These are phyloP conservation scores for Dendrostoma leiphaemia DNA, from an alignment of 2,329 filamentous ascomycete genomes.

Conservation along the genomic window DNA sequence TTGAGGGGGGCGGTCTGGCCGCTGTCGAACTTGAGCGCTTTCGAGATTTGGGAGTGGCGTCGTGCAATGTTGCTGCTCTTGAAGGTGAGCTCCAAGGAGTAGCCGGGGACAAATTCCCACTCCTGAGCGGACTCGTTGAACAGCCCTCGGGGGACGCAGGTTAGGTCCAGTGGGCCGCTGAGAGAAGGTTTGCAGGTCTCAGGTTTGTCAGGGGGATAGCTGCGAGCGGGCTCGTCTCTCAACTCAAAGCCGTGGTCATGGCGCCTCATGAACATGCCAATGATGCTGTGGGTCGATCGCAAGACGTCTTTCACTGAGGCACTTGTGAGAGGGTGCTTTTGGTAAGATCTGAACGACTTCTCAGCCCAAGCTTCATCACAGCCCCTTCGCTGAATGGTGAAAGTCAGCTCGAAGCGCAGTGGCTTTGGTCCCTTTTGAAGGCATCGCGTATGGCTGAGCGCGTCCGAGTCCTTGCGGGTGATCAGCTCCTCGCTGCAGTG, in stretches of 20 bases:
- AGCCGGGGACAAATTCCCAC: slow-evolving; percentile 50
- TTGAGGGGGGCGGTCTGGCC: slow-evolving; percentile 47
- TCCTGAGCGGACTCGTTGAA: slow-evolving; percentile 43
- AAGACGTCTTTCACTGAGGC: slow-evolving; percentile 45
- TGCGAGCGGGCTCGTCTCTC: slow-evolving; percentile 41
- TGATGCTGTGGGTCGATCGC: slow-evolving; percentile 46
- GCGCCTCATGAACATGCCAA: slow-evolving; percentile 48
- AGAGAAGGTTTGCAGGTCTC: slow-evolving; percentile 40
- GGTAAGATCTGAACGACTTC: slow-evolving; percentile 48
- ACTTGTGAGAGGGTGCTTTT: slow-evolving; percentile 43
- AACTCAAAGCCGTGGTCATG: slow-evolving; percentile 51
- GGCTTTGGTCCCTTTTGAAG: slow-evolving; percentile 33
- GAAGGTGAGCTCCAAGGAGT: slow-evolving; percentile 44
- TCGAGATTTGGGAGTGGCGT: slow-evolving; percentile 34
- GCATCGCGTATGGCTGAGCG: slow-evolving; percentile 35
- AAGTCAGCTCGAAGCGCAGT: slow-evolving; percentile 47
- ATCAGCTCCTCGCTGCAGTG: slow-evolving; percentile 53
- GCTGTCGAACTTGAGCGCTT: slow-evolving; percentile 43
- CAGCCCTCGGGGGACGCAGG: slow-evolving; percentile 43
- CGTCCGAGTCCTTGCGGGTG: slow-evolving; percentile 49
- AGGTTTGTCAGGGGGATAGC: slow-evolving; percentile 33
- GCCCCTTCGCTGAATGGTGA: slow-evolving; percentile 42
- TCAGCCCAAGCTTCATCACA: slow-evolving; percentile 38
- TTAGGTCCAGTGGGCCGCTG: slow-evolving; percentile 42
- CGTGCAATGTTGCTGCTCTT: slow-evolving; percentile 38